Base-by-base conservation (phyloP, 495 filamentous ascomycete species). In the Xylaria nigripes region DNA sequence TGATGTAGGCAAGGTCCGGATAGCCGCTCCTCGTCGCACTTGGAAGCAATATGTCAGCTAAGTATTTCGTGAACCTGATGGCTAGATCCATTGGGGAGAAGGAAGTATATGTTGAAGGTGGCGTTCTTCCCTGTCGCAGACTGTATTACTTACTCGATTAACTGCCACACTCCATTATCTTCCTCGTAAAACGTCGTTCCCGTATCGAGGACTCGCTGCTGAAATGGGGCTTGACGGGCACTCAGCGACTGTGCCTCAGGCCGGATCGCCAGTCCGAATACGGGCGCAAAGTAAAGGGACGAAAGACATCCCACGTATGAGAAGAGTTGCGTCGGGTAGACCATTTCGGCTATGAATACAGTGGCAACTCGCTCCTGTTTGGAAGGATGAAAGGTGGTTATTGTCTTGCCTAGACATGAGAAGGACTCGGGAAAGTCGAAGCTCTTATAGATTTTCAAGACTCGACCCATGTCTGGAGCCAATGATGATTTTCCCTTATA, bases 111-210 rank as follows among this genome's bases (percentile, higher is more conserved):
- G 32, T 36, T 4, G 13, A 3, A 6, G 32, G 3, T 16, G 36
- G 27, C 9, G 27, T 4, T 9, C 27, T 29, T 29, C 27, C 27
- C 27, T 4, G 4, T 9, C 27, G 27, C 4, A 9, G 27, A 40
- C 23, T 25, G 12, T 25, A 13, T n/a, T 19, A 50, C 49, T 51
- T 23, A 51, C 49, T 51, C 49, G 27, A 51, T 51, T 19, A 51
- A 18, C 41, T 51, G 49, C 49, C 49, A 51, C 12, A 51, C 49
- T 6, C 49, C 49, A 18, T 51, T 51, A 13, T 51, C 18, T n/a
- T 51, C 49, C 10, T 51, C 24, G 27, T 21, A 19, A 19, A 51
- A 51, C 3, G 27, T 51, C 18, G 49, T 44, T 6, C 40, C 40
- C 10, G 40, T 44, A 7, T 51, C 49, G 27, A 51, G 40, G 19